A percentile compares a stretch with the other conserved stretches of the same genome.
Evolutionary conservation across 179 eudicot species (phyloP).

Genomic region (Spergularia azorica): DNA sequence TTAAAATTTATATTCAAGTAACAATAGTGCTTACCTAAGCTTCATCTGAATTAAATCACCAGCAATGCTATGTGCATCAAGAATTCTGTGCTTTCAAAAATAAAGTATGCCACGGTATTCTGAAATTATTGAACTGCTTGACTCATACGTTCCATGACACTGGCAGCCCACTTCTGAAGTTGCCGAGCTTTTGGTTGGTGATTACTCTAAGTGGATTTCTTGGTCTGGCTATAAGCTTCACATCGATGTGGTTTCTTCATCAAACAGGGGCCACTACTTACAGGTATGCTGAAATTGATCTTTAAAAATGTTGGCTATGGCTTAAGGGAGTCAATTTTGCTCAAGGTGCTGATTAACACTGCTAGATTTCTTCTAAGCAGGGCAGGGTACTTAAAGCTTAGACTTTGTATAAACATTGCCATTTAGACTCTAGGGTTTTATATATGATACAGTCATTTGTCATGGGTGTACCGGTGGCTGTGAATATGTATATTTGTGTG

Average conservation of each 20-base stretch:
- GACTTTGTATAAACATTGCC: not conserved
- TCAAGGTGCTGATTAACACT: not conserved
- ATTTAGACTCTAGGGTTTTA: not conserved
- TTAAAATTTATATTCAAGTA: no score
- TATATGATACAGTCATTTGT: not conserved
- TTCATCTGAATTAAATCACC: not conserved
- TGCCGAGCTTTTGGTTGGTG: slow-evolving; percentile 86
- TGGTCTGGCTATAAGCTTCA: slow-evolving; percentile 97
- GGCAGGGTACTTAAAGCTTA: not conserved
- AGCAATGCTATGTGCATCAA: no score
- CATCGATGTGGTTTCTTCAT: slow-evolving; percentile 99
- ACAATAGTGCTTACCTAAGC: no score
- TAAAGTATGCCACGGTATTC: not conserved
- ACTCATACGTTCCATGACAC: slow-evolving; percentile 17
- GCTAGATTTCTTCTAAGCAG: not conserved
- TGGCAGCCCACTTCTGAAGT: slow-evolving; percentile 75
- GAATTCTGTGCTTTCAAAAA: no score
- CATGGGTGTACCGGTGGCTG: not conserved
- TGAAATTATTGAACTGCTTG: slow-evolving; percentile 1
- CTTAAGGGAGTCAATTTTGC: not conserved
- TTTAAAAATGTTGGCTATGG: not conserved
- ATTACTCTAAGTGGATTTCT: slow-evolving; percentile 82
- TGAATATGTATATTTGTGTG: not conserved
- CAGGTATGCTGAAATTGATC: slow-evolving; percentile 47
- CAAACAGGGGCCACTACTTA: slow-evolving; percentile 97